phyloP scores from a whole-genome alignment of 2,329 filamentous ascomycete genomes.

The Claviceps maximensis region DNA sequence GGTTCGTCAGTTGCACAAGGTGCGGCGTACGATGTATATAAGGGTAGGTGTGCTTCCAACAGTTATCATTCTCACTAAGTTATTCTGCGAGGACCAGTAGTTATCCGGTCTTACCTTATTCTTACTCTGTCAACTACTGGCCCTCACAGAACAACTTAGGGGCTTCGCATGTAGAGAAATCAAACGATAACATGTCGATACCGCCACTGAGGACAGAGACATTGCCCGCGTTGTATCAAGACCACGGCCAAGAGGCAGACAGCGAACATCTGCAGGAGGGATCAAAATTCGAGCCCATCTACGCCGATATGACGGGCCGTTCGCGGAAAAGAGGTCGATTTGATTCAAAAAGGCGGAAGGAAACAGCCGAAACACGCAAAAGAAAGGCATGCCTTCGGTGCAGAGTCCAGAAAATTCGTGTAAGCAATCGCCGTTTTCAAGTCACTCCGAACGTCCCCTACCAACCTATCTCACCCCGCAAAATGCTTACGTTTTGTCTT shows the following conservation, averaged over 20 bases:
- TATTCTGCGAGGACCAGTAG: too few species aligned
- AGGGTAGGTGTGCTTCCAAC: background rate
- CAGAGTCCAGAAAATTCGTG: conserved; percentile 28
- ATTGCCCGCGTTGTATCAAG: background rate
- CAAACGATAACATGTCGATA: background rate
- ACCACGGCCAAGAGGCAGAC: background rate
- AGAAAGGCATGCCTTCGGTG: conserved; percentile 31
- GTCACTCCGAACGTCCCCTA: background rate
- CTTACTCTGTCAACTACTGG: too few species aligned
- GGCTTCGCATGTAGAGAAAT: background rate
- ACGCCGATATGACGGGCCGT: background rate
- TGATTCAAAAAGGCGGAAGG: conserved; percentile 14
- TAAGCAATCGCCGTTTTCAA: conserved; percentile 20
- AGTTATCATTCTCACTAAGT: too few species aligned
- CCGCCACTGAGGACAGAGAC: background rate
- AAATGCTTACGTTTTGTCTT: background rate
- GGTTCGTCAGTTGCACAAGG: too few species aligned
- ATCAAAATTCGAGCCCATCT: background rate
- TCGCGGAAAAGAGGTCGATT: conserved; percentile 9
- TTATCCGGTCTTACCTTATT: too few species aligned
- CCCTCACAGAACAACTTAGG: background rate
- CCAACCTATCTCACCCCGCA: too few species aligned
- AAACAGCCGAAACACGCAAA: conserved; percentile 22
- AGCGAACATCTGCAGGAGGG: background rate
- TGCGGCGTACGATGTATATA: background rate